Evolutionary conservation across 306 rosid species (phyloP), one percentile per base, ranked within the genome.

Genomic region (Acacia melanoxylon): DNA sequence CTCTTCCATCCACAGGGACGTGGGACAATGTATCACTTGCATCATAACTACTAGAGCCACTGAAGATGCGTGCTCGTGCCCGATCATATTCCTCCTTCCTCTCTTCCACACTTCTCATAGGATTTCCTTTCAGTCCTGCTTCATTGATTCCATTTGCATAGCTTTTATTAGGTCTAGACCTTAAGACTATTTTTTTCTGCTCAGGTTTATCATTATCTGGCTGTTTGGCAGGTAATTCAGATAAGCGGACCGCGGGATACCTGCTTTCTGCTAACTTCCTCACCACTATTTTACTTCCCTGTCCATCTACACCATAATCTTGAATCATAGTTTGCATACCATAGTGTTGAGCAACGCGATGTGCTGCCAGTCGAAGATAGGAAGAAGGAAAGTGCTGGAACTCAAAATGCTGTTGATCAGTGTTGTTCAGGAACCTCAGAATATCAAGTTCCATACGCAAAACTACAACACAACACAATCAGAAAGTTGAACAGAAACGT

Each of bases 21-120:
- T 83, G 77, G n/a, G 87, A 76, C 72, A 54, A 27, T 11, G 81
- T 51, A 76, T 89, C 96, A 88, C 74, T 83, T 27, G 78, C 74
- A 45, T 90, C 94, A 71, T 70, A 75, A 89, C 87, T 83, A 74
- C 85, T 16, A 52, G 89, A 81, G 82, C 89, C 14, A 79, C 90
- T 89, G 82, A 94, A 94, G 83, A 94, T 94, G 51, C 97, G 97
- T 52, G 98, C 98, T 29, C 98, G 89, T 62, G 98, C 98, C 87
- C 92, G 84, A 80, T 94, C 93, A 76, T 94, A 94, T 78, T 94
- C 97, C 82, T 94, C 98, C 88, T 89, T 92, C 90, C 98, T 92
- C 93, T 92, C 94, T 89, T 94, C 98, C 78, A 94, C 92, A 81
- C 92, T 94, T 87, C 98, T 91, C 78, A 86, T 59, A 54, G 75